Conservation (phyloP, 768 basidiomycete genomes). For the Clitopilus passeckerianus region DNA sequence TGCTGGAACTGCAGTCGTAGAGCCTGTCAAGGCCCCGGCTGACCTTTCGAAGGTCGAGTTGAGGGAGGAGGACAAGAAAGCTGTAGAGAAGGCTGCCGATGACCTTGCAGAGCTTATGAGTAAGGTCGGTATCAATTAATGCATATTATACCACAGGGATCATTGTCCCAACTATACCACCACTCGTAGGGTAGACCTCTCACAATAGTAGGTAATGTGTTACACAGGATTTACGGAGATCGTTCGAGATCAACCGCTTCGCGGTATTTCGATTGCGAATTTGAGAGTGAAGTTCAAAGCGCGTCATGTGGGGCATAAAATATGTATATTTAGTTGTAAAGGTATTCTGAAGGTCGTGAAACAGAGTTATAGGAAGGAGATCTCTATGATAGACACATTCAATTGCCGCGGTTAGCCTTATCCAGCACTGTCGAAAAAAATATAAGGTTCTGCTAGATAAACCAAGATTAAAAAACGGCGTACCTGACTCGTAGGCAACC, state of each 20-base stretch:
- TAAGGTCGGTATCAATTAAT: slow-evolving; percentile 47
- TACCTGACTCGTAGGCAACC: slow-evolving; percentile 67
- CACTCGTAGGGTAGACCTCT: neutral
- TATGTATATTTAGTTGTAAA: neutral
- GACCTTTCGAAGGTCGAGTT: slow-evolving; percentile 4
- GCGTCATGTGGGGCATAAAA: neutral
- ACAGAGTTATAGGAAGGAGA: neutral
- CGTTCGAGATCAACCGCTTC: neutral
- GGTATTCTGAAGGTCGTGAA: neutral
- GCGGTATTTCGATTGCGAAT: no score
- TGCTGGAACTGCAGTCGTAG: slow-evolving; percentile 22
- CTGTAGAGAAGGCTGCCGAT: slow-evolving; percentile 33
- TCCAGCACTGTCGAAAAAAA: slow-evolving; percentile 20
- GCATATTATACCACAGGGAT: neutral
- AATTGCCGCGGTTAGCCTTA: slow-evolving; percentile 21
- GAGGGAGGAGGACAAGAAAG: slow-evolving; percentile 19
- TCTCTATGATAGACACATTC: neutral
- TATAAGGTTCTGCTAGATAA: neutral
- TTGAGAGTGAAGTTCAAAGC: no score
- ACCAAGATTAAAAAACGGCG: slow-evolving; percentile 19
- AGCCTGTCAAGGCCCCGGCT: slow-evolving; percentile 18
- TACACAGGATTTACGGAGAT: neutral
- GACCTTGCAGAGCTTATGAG: slow-evolving; percentile 62
- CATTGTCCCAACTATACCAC: neutral
- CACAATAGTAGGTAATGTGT: neutral